Evolutionary conservation across 305 asterid species (phyloP), one percentile per base, ranked within the genome.

Genomic region (Caryopteris hybrid): DNA sequence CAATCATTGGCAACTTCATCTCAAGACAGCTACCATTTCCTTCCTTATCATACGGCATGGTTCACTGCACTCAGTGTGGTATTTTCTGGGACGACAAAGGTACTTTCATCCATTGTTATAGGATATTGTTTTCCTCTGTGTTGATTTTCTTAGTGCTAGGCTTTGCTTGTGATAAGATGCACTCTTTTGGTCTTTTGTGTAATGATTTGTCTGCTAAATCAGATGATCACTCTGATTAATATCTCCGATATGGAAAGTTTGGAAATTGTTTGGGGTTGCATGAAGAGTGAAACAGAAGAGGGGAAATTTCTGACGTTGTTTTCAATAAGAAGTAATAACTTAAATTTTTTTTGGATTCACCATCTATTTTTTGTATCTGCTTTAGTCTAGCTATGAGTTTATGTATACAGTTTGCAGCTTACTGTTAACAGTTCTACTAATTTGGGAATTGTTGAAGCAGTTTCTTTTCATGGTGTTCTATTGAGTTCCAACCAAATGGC

Each of bases 1-100:
- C 99, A 50, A 64, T 94, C 38, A 87, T 91, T 64, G 99, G 97
- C 78, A 81, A 80, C 76, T 94, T 94, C 70, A 76, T 82, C 74
- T 79, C 97, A 47, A 89, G 74, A 74, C 98, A 94, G 77, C 87
- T 94, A 48, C 98, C 99, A 63, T 80, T 87, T 78, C 96, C 98
- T 33, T 82, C 99, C 76, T 85, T 94, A 50, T 89, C 99, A 39
- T 94, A 86, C 83, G 97, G 83, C 82, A 89, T 94, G 96, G 84
- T 91, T 80, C 99, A 94, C 81, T 94, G 97, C 80, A 88, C 99
- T 67, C 91, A 87, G 51, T 94, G 96, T 79, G 96, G 95, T 66
- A 91, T 94, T 74, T 74, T 79, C 74, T 94, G 99, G 99, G 89
- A 94, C 62, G 85, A 84, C 76, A 91, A 85, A 89, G 97, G 96